Base-by-base conservation (phyloP, 768 basidiomycete genomes). In the Glaciozyma martinii region DNA sequence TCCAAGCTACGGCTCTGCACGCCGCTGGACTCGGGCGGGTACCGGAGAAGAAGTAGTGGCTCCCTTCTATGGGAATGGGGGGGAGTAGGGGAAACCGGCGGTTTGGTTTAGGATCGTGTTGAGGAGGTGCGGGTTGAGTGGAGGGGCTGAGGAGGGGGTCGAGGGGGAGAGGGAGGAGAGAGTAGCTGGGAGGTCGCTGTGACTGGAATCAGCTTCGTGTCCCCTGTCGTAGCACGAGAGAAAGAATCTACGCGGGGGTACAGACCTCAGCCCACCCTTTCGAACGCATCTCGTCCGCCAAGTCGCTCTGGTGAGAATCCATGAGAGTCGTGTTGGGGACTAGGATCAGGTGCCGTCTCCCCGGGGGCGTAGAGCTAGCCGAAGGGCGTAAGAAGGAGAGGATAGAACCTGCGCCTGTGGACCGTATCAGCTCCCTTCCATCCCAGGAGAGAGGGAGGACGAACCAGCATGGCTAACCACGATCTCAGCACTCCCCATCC, bases 401-500 rank as follows among this genome's bases (percentile, higher is more conserved):
- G 72, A 98, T 92, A 6, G 94, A 95, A 16, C 94, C 94, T 27
- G 94, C 87, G 59, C 94, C 94, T 97, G 66, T 16, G 25, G 9
- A 25, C 0, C 5, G 37, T 37, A 16, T 55, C 13, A 59, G 42
- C 44, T 44, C 46, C n/a, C n/a, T n/a, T n/a, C n/a, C 27, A 12
- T 16, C 21, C 12, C 23, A 16, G 16, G 33, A 18, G 18, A 15
- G 32, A 18, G 16, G 27, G 43, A 53, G 60, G 62, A 67, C 83
- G 70, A 74, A 91, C 94, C 94, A 74, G 91, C 94, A 80, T 98
- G 94, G 71, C 90, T 89, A 46, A 99, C 87, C 59, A 99, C 82
- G 57, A 92, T 77, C 74, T 90, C 86, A 55, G 88, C 85, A 25
- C 75, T 78, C 42, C 79, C 78, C 64, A 86, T 86, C 49, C 86